phyloP scores from a whole-genome alignment of 169 alveolate genomes.

The Eimeria tenella region DNA sequence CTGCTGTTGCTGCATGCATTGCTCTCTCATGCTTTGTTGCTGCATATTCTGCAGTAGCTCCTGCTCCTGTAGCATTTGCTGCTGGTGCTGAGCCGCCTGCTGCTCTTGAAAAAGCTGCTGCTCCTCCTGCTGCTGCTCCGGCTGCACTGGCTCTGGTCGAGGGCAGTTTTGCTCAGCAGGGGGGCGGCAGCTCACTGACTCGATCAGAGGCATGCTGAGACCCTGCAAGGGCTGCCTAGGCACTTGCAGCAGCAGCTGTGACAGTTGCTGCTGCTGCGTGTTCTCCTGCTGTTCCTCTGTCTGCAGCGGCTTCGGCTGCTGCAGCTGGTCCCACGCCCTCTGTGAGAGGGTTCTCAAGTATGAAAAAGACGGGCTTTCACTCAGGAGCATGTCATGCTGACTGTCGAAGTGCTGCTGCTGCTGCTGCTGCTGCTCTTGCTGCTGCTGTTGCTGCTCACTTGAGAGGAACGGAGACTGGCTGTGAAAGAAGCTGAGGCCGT shows the following conservation, averaged over 20 bases:
- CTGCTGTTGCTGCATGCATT: not conserved
- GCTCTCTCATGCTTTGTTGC: not conserved
- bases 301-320: conserved; percentile 28
- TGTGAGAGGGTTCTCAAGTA: not conserved
- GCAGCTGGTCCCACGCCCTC: conserved; percentile 4
- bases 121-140: not conserved
- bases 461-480: conserved; percentile 32
- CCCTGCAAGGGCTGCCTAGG: not conserved
- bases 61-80: not conserved
- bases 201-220: not conserved
- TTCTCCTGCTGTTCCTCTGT: conserved; percentile 25
- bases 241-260: not conserved
- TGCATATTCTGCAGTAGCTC: not conserved
- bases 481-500: conserved; percentile 43
- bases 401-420: conserved; percentile 3
- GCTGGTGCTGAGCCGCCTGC: not conserved
- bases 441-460: conserved; percentile 31
- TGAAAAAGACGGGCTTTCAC: not conserved
- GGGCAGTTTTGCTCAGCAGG: no score
- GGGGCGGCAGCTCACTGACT: not conserved
- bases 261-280: conserved; percentile 38
- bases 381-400: not conserved
- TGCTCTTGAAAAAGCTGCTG: not conserved
- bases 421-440: conserved; percentile 3
- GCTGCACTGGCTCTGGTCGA: not conserved